Percentiles rank a stretch among this genome's conserved stretches.
Evolutionary conservation across 2,329 filamentous ascomycete species (phyloP).

Genomic region (Pseudopyricularia javanii): DNA sequence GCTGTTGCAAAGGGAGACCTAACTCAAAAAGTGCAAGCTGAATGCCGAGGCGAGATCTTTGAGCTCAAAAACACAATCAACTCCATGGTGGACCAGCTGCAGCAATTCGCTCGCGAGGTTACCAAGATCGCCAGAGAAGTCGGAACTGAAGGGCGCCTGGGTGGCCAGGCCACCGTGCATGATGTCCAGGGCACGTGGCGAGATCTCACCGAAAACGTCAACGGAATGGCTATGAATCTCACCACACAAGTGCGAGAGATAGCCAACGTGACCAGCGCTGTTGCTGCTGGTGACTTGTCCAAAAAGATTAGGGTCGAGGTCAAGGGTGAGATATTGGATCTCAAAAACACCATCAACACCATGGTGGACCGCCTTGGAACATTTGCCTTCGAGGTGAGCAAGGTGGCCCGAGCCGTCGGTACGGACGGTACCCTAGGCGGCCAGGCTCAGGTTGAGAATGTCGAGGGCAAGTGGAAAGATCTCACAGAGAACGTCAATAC

Average conservation of each 20-base stretch:
- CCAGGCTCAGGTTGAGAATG: slow-evolving; percentile 85
- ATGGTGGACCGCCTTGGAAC: slow-evolving; percentile 97
- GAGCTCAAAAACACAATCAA: slow-evolving; percentile 98
- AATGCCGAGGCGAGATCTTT: slow-evolving; percentile 81
- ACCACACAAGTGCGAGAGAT: slow-evolving; percentile 97
- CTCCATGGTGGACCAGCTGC: slow-evolving; percentile 95
- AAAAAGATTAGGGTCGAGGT: slow-evolving; percentile 94
- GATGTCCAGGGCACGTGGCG: slow-evolving; percentile 97
- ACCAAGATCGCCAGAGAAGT: slow-evolving; percentile 94
- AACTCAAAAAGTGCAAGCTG: slow-evolving; percentile 91
- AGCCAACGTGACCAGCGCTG: slow-evolving; percentile 88
- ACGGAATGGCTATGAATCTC: slow-evolving; percentile 96
- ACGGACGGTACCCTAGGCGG: slow-evolving; percentile 91
- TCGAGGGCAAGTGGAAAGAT: slow-evolving; percentile 97
- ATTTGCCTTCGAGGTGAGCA: slow-evolving; percentile 93
- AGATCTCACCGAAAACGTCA: slow-evolving; percentile 89
- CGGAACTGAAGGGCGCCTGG: slow-evolving; percentile 86
- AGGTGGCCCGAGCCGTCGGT: slow-evolving; percentile 88
- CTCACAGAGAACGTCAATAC: slow-evolving; percentile 83
- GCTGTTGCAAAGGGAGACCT: slow-evolving; percentile 74
- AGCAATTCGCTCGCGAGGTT: slow-evolving; percentile 93
- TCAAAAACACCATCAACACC: slow-evolving; percentile 97
- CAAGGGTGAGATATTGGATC: slow-evolving; percentile 82
- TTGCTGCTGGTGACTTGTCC: slow-evolving; percentile 85
- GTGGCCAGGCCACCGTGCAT: slow-evolving; percentile 89